Evolutionary conservation across 495 filamentous ascomycete species (phyloP).

Genomic region (Trichoderma parareesei): DNA sequence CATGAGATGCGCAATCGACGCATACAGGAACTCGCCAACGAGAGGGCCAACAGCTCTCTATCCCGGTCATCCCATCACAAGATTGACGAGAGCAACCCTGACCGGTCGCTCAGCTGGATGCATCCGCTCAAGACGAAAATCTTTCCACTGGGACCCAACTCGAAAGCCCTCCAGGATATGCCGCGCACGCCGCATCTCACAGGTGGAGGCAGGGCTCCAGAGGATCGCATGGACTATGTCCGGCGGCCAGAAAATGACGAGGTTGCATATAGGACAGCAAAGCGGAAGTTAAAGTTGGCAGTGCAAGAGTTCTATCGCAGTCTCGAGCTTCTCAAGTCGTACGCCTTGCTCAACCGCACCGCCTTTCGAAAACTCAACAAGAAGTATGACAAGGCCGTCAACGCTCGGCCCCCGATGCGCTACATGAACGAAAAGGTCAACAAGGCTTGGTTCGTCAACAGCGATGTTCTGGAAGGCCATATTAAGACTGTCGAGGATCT

Average conservation of each 20-base stretch:
- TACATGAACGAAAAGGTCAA: constrained; percentile 93
- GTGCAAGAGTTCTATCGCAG: constrained; percentile 88
- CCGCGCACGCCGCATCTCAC: constrained; percentile 31
- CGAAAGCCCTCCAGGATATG: constrained; percentile 34
- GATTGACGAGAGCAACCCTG: constrained; percentile 16
- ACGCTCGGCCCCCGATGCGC: constrained; percentile 63
- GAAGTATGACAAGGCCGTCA: constrained; percentile 88
- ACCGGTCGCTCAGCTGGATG: constrained; percentile 30
- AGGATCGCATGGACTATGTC: constrained; percentile 52
- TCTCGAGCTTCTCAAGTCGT: constrained; percentile 84
- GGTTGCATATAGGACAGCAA: constrained; percentile 74
- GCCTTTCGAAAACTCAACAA: constrained; percentile 98
- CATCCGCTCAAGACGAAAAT: constrained; percentile 34
- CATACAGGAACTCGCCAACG: constrained; percentile 54
- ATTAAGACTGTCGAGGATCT: constrained; percentile 76
- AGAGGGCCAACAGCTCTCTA: constrained; percentile 21
- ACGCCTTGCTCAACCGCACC: constrained; percentile 77
- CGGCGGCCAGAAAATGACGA: constrained; percentile 45
- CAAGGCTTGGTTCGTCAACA: constrained; percentile 81
- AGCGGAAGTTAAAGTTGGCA: constrained; percentile 82
- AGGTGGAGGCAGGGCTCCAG: constrained; percentile 16
- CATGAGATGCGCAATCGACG: constrained; percentile 81
- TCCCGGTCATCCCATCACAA: constrained; percentile 15
- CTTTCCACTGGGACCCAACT: constrained; percentile 38
- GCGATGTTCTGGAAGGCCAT: constrained; percentile 68